Percentiles rank a stretch among this genome's conserved stretches.
Evolutionary conservation across 1,284 basidiomycete genomes (phyloP).

Genomic region (Cyathus olla): DNA sequence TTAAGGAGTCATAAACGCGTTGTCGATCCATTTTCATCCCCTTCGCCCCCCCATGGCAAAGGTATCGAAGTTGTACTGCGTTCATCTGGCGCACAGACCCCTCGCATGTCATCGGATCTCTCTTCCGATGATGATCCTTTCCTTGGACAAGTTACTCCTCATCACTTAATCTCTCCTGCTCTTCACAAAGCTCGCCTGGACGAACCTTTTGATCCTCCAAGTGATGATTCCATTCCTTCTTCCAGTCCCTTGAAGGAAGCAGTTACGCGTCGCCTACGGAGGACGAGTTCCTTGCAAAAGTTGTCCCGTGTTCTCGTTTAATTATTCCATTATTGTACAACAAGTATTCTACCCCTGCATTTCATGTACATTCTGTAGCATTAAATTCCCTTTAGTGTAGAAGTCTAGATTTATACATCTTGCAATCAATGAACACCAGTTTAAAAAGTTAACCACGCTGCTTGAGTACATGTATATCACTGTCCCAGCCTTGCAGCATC

Average conservation of each 20-base stretch:
- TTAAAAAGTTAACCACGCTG: no score
- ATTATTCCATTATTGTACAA: background rate
- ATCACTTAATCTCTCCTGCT: slow-evolving; percentile 70
- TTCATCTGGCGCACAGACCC: background rate
- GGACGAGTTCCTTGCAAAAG: background rate
- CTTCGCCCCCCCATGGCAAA: background rate
- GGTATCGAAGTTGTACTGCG: background rate
- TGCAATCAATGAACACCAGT: no score
- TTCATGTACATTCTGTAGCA: slow-evolving; percentile 1
- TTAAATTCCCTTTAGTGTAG: background rate
- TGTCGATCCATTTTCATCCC: background rate
- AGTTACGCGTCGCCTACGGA: slow-evolving; percentile 37
- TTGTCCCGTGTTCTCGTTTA: background rate
- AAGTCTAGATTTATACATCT: no score
- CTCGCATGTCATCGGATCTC: slow-evolving; percentile 21
- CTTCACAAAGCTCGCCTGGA: slow-evolving; percentile 2
- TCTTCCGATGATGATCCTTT: slow-evolving; percentile 73
- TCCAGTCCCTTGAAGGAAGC: slow-evolving; percentile 57
- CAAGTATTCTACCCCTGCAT: background rate
- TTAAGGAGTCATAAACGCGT: no score
- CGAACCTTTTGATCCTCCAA: slow-evolving; percentile 9
- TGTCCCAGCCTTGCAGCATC: no score
- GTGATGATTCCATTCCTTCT: slow-evolving; percentile 23
- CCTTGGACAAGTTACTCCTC: slow-evolving; percentile 75
- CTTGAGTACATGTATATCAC: no score